Conservation (phyloP, 257 asterid genomes). For the Perilla frutescens region DNA sequence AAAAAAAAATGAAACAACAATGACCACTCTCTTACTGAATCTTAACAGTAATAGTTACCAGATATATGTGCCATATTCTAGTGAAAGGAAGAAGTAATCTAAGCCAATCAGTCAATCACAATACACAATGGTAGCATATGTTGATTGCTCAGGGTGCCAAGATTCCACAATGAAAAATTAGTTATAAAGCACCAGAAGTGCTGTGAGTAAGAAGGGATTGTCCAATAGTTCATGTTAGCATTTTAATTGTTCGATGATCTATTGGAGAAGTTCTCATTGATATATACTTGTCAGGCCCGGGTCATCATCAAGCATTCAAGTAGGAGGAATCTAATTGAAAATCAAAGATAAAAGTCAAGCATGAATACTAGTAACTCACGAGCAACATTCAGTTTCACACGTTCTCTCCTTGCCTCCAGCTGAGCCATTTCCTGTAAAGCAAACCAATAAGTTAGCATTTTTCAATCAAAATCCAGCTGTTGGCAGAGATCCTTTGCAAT, state of each 20-base stretch:
- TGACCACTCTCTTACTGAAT: neutral
- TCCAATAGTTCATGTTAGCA: neutral
- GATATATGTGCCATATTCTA: neutral
- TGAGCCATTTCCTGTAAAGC: conserved; percentile 82
- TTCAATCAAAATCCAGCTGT: conserved; percentile 8
- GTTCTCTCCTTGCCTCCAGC: conserved; percentile 91
- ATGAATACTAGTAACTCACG: conserved; percentile 57
- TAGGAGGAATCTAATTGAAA: conserved; percentile 28
- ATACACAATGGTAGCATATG: neutral
- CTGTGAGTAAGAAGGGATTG: conserved; percentile 11
- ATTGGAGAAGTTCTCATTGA: conserved; percentile 9
- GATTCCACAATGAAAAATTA: neutral
- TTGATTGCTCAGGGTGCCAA: neutral
- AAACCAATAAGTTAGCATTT: conserved; percentile 30
- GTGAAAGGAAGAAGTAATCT: neutral
- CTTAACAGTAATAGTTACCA: neutral
- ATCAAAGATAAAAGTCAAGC: neutral
- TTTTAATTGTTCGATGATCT: neutral
- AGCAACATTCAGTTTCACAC: conserved; percentile 77
- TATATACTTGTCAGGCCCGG: neutral
- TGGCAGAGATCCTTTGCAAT: neutral
- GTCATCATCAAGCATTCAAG: conserved; percentile 23
- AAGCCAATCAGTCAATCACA: conserved; percentile 4
- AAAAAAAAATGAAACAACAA: neutral
- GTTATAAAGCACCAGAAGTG: neutral